Conservation (phyloP, 2,329 filamentous ascomycete genomes). For the Ophiostoma australiae region DNA sequence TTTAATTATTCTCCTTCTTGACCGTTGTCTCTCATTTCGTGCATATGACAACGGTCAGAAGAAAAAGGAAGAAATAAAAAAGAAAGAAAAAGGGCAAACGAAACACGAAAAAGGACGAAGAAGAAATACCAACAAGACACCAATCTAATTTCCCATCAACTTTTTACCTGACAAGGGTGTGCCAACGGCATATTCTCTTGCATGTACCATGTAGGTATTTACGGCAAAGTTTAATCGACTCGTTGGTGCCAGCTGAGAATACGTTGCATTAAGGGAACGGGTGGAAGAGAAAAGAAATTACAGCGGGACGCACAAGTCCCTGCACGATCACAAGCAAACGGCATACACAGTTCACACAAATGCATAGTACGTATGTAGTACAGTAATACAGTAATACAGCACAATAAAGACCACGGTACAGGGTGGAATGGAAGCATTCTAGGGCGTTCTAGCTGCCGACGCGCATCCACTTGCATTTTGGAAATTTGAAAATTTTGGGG, state of each 20-base stretch:
- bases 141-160: conserved; percentile 8
- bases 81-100: background rate
- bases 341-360: too few relatives aligned
- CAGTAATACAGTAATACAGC: background rate
- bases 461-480: background rate
- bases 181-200: background rate
- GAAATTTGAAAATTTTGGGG: background rate
- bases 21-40: too few relatives aligned
- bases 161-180: background rate
- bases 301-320: conserved; percentile 1
- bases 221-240: background rate
- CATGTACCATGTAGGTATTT: background rate
- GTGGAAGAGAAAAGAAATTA: background rate
- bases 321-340: conserved; percentile 6
- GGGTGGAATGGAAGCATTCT: conserved; percentile 15
- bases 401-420: background rate
- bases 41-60: background rate
- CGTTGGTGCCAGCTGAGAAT: background rate
- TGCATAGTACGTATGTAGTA: background rate
- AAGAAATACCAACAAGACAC: background rate
- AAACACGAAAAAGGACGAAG: background rate
- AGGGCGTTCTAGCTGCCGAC: conserved; percentile 17
- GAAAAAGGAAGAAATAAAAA: background rate
- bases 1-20: background rate
- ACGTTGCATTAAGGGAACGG: background rate